Percentiles rank a stretch among this genome's conserved stretches.
These are phyloP conservation scores for Verbascum thapsus DNA, from an alignment of 257 asterid species.

Conservation along the genomic window DNA sequence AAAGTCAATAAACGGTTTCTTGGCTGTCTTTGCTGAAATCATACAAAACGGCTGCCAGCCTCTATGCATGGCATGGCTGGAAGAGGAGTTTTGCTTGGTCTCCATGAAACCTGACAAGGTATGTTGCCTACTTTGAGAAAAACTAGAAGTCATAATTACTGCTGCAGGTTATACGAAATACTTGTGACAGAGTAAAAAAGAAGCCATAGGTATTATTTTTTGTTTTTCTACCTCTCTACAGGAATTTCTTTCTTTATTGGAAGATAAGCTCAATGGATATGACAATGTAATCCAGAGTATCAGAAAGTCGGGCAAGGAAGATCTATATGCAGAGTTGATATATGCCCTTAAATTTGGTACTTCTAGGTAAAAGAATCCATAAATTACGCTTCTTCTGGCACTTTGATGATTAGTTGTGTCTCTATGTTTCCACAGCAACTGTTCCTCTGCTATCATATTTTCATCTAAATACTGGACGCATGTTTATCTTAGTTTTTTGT, in stretches of 20 bases:
- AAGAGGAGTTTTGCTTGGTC: conserved; percentile 69
- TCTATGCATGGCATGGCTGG: conserved; percentile 85
- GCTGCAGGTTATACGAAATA: conserved; percentile 9
- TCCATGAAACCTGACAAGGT: conserved; percentile 64
- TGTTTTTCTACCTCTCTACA: conserved; percentile 35
- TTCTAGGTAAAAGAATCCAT: conserved; percentile 56
- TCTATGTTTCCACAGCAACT: conserved; percentile 23
- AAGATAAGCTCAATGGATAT: conserved; percentile 58
- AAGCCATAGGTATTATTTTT: conserved; percentile 19
- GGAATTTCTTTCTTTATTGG: conserved; percentile 63
- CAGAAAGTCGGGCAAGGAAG: conserved; percentile 89
- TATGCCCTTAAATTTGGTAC: conserved; percentile 73
- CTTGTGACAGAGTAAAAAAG: conserved; percentile 8
- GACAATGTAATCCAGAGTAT: conserved; percentile 60
- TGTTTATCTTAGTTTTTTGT: background rate
- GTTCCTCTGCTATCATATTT: conserved; percentile 21
- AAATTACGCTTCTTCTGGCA: conserved; percentile 19
- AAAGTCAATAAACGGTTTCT: conserved; percentile 41
- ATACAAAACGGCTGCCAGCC: conserved; percentile 69
- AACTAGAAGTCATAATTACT: conserved; percentile 17
- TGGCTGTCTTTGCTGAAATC: conserved; percentile 48
- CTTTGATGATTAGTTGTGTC: conserved; percentile 17
- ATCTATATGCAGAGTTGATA: conserved; percentile 72
- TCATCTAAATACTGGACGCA: background rate
- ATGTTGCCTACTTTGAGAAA: conserved; percentile 27